Conservation (phyloP, 306 rosid genomes). For the Echinosophora koreensis region DNA sequence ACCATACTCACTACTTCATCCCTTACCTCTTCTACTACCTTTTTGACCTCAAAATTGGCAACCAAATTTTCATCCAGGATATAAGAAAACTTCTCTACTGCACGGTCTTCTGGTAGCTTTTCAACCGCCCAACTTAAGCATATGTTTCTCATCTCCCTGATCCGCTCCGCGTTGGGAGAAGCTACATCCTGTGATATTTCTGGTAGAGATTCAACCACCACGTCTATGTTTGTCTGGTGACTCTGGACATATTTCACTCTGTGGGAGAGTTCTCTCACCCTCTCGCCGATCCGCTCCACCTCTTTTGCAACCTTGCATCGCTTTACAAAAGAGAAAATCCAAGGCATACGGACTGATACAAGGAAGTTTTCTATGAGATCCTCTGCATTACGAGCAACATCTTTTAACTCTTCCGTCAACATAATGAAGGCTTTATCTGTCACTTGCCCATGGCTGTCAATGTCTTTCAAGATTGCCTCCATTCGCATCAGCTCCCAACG, state of each 20-base stretch:
- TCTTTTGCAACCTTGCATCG: neutral
- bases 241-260: neutral
- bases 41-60: neutral
- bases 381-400: neutral
- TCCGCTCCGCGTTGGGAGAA: no score
- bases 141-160: no score
- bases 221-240: neutral
- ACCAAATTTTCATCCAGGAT: neutral
- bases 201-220: constrained; percentile 14
- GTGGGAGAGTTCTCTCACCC: neutral
- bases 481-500: constrained; percentile 39
- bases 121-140: no score
- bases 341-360: constrained; percentile 11
- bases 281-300: neutral
- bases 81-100: constrained; percentile 17
- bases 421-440: neutral
- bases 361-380: constrained; percentile 26
- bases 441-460: neutral
- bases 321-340: neutral
- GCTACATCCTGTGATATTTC: neutral
- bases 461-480: constrained; percentile 9
- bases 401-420: neutral
- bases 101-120: neutral
- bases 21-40: neutral
- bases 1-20: neutral